Base-by-base conservation (phyloP, 257 asterid species). In the Echites panduratus region DNA sequence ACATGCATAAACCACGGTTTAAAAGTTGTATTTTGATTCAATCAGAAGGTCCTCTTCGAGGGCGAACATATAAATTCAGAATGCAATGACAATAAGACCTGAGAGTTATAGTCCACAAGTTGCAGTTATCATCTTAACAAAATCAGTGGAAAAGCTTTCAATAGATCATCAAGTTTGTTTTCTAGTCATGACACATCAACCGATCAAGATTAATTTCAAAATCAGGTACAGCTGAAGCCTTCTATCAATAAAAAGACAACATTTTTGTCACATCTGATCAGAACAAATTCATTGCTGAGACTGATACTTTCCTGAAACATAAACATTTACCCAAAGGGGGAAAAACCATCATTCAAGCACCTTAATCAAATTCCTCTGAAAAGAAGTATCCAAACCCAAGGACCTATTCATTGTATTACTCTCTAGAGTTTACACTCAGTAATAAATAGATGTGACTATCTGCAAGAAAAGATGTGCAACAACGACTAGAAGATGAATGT, bases 151-250 rank as follows among this genome's bases (percentile, higher is more conserved):
- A 66, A 11, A 0, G 17, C 17, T 44, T 12, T 58, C 8, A 26
- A 58, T 58, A 22, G 9, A 57, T 24, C 32, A 57, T 38, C 17
- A 20, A 13, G 24, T 9, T 57, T n/a, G 35, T 24, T 22, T 24
- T 57, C 64, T 57, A 9, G 16, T 24, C 7, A 9, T 26, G 9
- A 57, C 40, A 17, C 19, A 12, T 44, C 35, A 16, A 49, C 7
- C 40, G 43, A 48, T 19, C 26, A 73, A 73, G 70, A 72, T 59
- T 11, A 58, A 27, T 59, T 45, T 49, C n/a, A n/a, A 19, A 27
- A 47, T 58, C 65, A 7, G 41, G 40, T 8, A 26, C 26, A 24
- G 41, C 40, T 58, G 41, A 11, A 26, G 65, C 41, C 20, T 58
- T 58, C 41, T 58, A 58, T 24, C 20, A 26, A 9, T 2, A 56